Evolutionary conservation across 352 stramenopile genomes (phyloP).

Genomic region (Phytophthora aleatoria): DNA sequence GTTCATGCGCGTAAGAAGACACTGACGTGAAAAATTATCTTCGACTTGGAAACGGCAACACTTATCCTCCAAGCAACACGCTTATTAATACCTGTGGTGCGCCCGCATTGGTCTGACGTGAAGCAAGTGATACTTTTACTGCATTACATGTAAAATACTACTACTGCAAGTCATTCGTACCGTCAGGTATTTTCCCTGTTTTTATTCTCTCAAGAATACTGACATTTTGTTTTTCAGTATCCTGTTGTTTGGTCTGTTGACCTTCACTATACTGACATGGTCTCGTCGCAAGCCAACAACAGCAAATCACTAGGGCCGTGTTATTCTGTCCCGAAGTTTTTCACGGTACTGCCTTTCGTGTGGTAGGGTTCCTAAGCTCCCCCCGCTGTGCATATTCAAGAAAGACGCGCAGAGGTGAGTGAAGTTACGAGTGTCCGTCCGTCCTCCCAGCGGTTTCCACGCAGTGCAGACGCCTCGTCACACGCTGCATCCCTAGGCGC

Average conservation of each 20-base stretch:
- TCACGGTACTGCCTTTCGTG: constrained; percentile 23
- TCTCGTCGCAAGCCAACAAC: constrained; percentile 25
- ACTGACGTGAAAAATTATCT: no score
- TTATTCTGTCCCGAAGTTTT: constrained; percentile 32
- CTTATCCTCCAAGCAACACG: no score
- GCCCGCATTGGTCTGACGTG: no score
- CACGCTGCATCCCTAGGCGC: not conserved
- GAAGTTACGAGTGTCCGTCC: not conserved
- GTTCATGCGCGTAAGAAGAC: no score
- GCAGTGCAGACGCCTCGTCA: not conserved
- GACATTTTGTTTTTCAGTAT: not conserved
- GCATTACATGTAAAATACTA: no score
- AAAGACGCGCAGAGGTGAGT: constrained; percentile 40
- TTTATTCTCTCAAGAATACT: not conserved
- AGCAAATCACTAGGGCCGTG: constrained; percentile 18
- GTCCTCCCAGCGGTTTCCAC: not conserved
- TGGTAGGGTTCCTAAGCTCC: constrained; percentile 31
- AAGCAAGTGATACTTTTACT: no score
- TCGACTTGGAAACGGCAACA: no score
- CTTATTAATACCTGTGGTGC: no score
- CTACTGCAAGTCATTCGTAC: constrained; percentile 1
- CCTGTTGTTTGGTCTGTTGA: not conserved
- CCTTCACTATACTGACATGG: constrained; percentile 4
- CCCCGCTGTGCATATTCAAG: constrained; percentile 43
- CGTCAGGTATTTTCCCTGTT: not conserved